Evolutionary conservation across 441 rosid species (phyloP).

Genomic region (Mallotus japonicus): DNA sequence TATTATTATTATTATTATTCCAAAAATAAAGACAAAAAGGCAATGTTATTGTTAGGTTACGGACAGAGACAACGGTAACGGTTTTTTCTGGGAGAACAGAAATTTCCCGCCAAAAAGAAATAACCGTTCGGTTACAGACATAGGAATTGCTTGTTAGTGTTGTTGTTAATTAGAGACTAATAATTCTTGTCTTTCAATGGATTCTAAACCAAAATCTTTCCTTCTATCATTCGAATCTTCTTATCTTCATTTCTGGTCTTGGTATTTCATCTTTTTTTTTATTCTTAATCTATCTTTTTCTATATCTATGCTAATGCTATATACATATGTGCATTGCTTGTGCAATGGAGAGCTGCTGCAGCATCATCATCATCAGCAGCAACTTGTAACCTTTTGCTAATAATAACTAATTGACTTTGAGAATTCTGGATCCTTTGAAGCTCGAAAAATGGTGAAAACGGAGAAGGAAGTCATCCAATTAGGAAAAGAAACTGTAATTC

Average conservation of each 20-base stretch:
- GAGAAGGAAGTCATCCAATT: slow-evolving; percentile 53
- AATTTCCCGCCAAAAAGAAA: slow-evolving; percentile 17
- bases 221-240: slow-evolving; percentile 17
- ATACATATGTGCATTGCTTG: background rate
- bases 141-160: background rate
- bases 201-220: slow-evolving; percentile 25
- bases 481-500: slow-evolving; percentile 73
- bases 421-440: no score
- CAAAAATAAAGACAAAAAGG: no score
- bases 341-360: background rate
- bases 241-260: background rate
- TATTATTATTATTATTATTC: no score
- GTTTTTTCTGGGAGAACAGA: background rate
- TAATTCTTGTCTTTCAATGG: background rate
- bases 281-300: background rate
- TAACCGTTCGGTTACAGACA: background rate
- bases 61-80: no score
- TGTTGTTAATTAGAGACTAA: no score
- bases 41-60: no score
- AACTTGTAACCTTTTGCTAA: no score
- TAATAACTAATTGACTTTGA: background rate
- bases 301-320: background rate
- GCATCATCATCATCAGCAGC: no score
- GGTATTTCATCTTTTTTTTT: background rate
- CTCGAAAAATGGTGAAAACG: slow-evolving; percentile 17